Evolutionary conservation across 2,329 filamentous ascomycete genomes (phyloP).

Genomic region (Colletotrichum eremochloae): DNA sequence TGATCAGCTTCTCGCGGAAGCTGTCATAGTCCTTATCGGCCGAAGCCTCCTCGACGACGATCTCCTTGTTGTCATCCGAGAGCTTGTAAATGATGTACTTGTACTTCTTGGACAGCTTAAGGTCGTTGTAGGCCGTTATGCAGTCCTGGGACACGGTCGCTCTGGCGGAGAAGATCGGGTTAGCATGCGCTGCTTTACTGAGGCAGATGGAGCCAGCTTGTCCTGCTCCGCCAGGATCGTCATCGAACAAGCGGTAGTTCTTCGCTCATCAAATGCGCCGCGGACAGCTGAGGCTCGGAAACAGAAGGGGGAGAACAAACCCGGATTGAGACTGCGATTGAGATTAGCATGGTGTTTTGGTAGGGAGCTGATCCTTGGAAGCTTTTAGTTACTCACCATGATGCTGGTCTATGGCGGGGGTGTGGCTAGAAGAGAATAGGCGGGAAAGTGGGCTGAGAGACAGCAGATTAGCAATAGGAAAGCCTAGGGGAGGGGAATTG

Average conservation of each 20-base stretch:
- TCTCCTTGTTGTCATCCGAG: slow-evolving; percentile 84
- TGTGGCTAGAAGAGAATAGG: slow-evolving; percentile 40
- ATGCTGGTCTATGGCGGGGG: slow-evolving; percentile 49
- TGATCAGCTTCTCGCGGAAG: slow-evolving; percentile 83
- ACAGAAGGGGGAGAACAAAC: slow-evolving; percentile 61
- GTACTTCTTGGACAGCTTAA: slow-evolving; percentile 85
- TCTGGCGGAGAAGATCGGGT: slow-evolving; percentile 59
- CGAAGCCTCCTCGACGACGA: slow-evolving; percentile 82
- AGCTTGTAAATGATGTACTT: slow-evolving; percentile 94
- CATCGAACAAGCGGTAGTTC: slow-evolving; percentile 33
- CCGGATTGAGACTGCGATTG: slow-evolving; percentile 74
- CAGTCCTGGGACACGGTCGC: slow-evolving; percentile 80
- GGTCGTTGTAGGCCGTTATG: slow-evolving; percentile 80
- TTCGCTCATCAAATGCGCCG: slow-evolving; percentile 33
- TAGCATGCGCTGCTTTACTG: slow-evolving; percentile 32
- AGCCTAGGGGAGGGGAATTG: slow-evolving; percentile 11
- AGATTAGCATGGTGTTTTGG: slow-evolving; percentile 33
- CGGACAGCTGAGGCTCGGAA: slow-evolving; percentile 15
- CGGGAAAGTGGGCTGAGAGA: slow-evolving; percentile 43
- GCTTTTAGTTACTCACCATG: slow-evolving; percentile 55
- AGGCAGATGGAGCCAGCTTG: slow-evolving; percentile 39
- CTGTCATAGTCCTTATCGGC: slow-evolving; percentile 75
- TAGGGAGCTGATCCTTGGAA: slow-evolving; percentile 37
- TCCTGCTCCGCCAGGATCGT: slow-evolving; percentile 39
- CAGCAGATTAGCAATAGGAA: slow-evolving; percentile 36